phyloP scores from a whole-genome alignment of 495 filamentous ascomycete genomes.

The Stereocaulon alpinum region DNA sequence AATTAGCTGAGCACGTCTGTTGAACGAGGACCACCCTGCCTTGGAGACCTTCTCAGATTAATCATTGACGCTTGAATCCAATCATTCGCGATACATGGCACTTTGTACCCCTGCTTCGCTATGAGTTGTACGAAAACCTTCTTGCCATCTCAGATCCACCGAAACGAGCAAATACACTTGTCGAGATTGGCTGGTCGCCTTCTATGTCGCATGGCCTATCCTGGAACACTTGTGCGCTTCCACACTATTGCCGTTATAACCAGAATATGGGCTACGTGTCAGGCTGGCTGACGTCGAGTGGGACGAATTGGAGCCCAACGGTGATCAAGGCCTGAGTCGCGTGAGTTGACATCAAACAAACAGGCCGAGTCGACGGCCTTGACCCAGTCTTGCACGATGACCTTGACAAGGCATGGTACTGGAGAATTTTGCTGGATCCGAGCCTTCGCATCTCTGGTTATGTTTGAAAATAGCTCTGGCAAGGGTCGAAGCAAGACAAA shows the following conservation, averaged over 20 bases:
- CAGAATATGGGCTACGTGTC: not conserved
- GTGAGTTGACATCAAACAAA: constrained; percentile 1
- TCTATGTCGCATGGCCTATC: constrained; percentile 5
- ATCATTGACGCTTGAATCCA: not conserved
- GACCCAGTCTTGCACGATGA: not conserved
- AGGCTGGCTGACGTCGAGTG: not conserved
- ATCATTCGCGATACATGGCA: not conserved
- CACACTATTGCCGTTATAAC: not conserved
- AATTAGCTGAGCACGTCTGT: not conserved
- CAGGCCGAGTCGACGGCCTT: not conserved
- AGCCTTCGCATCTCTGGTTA: not conserved
- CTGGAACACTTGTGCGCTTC: constrained; percentile 14
- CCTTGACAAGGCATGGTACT: not conserved
- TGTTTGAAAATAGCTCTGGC: not conserved
- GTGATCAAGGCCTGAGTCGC: constrained; percentile 1
- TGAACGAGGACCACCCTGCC: not conserved
- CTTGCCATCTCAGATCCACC: not conserved
- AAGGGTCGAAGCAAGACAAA: not conserved
- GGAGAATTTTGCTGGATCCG: not conserved
- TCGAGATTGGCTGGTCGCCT: constrained; percentile 8
- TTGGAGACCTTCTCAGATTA: not conserved
- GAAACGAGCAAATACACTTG: not conserved
- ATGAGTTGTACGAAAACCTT: constrained; percentile 3
- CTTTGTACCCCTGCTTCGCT: not conserved
- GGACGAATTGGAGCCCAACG: not conserved